These are phyloP conservation scores for Mycena kentingensis DNA, from an alignment of 768 basidiomycete genomes.

Conservation along the genomic window DNA sequence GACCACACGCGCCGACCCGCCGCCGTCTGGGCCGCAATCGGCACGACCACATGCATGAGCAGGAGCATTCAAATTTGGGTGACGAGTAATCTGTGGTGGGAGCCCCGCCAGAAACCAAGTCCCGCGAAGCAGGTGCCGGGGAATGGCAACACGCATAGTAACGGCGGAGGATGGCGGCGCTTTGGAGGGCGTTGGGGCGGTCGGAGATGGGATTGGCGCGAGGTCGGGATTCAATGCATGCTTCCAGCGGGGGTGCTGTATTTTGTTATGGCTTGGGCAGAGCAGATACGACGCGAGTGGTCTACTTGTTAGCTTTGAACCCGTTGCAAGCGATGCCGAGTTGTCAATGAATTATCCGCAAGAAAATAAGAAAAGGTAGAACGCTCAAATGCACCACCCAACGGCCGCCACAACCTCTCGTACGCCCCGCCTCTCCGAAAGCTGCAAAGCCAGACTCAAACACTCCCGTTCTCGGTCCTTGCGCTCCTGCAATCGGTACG, in stretches of 20 bases:
- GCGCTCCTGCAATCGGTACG: conserved; percentile 72
- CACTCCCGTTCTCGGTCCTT: conserved; percentile 76
- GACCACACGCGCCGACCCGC: conserved; percentile 72
- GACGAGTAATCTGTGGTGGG: conserved; percentile 81
- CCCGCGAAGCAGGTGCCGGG: neutral
- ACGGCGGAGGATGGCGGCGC: conserved; percentile 39
- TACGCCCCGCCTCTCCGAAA: conserved; percentile 65
- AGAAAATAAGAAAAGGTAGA: neutral
- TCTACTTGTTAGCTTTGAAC: conserved; percentile 32
- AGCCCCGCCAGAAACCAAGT: conserved; percentile 24
- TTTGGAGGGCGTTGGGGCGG: conserved; percentile 57
- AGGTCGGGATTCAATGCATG: conserved; percentile 68
- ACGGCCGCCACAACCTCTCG: conserved; percentile 63
- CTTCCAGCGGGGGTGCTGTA: conserved; percentile 76
- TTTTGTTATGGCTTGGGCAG: conserved; percentile 79
- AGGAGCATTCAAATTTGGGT: conserved; percentile 93
- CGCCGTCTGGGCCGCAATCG: conserved; percentile 89
- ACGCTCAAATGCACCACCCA: conserved; percentile 64
- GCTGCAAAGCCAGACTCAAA: conserved; percentile 63
- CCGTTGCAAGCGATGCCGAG: no score
- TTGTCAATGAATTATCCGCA: no score
- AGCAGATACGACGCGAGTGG: conserved; percentile 51
- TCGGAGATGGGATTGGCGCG: conserved; percentile 80
- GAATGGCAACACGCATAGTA: neutral
- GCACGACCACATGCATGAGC: conserved; percentile 82